phyloP scores from a whole-genome alignment of 768 basidiomycete species.

The Sporobolomyces phaffii region DNA sequence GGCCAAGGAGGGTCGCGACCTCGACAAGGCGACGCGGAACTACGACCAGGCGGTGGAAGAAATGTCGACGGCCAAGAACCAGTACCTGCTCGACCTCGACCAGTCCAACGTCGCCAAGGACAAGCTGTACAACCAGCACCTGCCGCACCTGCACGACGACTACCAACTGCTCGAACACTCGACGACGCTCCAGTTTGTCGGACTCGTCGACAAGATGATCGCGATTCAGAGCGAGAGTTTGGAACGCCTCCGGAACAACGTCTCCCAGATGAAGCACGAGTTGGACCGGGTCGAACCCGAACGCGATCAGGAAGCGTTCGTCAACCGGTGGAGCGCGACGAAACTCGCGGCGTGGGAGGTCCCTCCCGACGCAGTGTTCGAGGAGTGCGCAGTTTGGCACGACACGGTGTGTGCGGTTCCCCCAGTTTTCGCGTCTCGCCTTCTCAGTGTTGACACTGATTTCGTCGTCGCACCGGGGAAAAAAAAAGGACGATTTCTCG shows the following conservation, averaged over 20 bases:
- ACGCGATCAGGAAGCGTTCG: constrained; percentile 27
- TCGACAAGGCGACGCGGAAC: constrained; percentile 18
- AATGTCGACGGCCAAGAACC: constrained; percentile 31
- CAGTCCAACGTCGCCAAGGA: constrained; percentile 25
- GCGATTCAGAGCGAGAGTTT: constrained; percentile 3
- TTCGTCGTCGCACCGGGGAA: too few species aligned
- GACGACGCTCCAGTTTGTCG: constrained; percentile 13
- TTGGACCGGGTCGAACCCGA: constrained; percentile 9
- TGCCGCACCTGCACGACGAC: constrained; percentile 29
- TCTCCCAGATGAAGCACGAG: background rate
- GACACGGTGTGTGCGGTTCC: constrained; percentile 31
- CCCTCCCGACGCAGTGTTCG: constrained; percentile 29
- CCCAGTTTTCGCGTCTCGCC: background rate
- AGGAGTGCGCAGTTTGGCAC: constrained; percentile 31
- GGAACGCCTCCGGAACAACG: background rate
- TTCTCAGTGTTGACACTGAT: too few species aligned
- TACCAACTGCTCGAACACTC: constrained; percentile 27
- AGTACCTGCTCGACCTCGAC: constrained; percentile 28
- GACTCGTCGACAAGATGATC: constrained; percentile 2
- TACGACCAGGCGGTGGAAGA: constrained; percentile 25
- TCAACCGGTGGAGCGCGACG: background rate
- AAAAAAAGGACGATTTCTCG: constrained; percentile 34
- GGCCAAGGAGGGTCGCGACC: constrained; percentile 5
- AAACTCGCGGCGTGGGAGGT: constrained; percentile 22
- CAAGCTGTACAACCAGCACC: constrained; percentile 19